Conservation (phyloP, 2,329 filamentous ascomycete species). For the Pseudogymnoascus pannorum region DNA sequence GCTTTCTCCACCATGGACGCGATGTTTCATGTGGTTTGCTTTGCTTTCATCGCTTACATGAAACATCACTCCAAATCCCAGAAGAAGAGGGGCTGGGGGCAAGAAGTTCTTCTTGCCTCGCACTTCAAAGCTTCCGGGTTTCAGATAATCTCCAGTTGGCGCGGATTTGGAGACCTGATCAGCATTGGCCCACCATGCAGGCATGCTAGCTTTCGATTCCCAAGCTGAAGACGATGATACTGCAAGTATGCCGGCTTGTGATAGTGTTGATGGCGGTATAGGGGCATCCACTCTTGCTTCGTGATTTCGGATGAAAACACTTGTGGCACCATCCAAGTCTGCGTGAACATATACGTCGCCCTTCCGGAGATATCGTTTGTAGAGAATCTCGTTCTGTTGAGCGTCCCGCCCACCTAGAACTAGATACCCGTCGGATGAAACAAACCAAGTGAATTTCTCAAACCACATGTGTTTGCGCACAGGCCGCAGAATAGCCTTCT, state of each 20-base stretch:
- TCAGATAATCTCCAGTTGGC: slow-evolving; percentile 70
- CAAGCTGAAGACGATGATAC: slow-evolving; percentile 85
- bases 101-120: slow-evolving; percentile 85
- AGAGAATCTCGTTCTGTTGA: slow-evolving; percentile 88
- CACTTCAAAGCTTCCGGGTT: slow-evolving; percentile 71
- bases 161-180: slow-evolving; percentile 86
- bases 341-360: slow-evolving; percentile 91
- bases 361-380: slow-evolving; percentile 74
- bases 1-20: slow-evolving; percentile 37
- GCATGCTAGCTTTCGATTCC: slow-evolving; percentile 95
- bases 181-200: slow-evolving; percentile 89
- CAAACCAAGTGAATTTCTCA: slow-evolving; percentile 93
- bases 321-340: slow-evolving; percentile 74
- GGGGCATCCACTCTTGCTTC: slow-evolving; percentile 69
- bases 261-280: slow-evolving; percentile 83
- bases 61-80: slow-evolving; percentile 85
- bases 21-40: slow-evolving; percentile 69
- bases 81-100: slow-evolving; percentile 75
- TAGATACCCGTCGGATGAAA: slow-evolving; percentile 91
- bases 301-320: slow-evolving; percentile 88
- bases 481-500: slow-evolving; percentile 78
- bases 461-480: slow-evolving; percentile 88
- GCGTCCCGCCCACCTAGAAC: slow-evolving; percentile 83
- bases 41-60: slow-evolving; percentile 84
- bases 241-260: slow-evolving; percentile 78